Conservation (phyloP, 1,139 yeast species). For the Yamadazyma triangularis region DNA sequence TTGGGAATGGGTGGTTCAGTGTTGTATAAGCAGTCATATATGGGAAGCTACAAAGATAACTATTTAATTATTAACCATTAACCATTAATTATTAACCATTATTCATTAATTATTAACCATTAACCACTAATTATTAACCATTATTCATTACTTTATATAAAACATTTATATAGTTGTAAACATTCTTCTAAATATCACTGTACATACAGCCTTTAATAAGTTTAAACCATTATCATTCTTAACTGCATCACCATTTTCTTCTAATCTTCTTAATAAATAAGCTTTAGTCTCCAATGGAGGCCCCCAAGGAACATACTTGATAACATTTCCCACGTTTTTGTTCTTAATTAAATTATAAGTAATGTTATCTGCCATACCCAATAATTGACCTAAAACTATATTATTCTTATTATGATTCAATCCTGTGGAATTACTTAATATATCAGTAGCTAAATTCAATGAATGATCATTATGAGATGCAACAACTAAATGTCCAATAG, state of each 20-base stretch:
- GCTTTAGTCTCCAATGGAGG: constrained; percentile 94
- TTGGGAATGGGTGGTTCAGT: constrained; percentile 79
- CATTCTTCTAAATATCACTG: constrained; percentile 39
- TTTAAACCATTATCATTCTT: constrained; percentile 84
- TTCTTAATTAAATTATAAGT: constrained; percentile 69
- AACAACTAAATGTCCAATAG: constrained; percentile 80
- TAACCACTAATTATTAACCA: too few relatives aligned
- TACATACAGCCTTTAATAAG: constrained; percentile 53
- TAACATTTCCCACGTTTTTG: constrained; percentile 66
- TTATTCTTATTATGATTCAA: constrained; percentile 47
- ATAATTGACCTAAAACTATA: constrained; percentile 82
- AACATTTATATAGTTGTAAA: too few relatives aligned
- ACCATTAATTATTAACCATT: too few relatives aligned
- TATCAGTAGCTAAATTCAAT: constrained; percentile 64
- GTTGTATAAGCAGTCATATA: constrained; percentile 49
- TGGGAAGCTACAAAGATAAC: constrained; percentile 13
- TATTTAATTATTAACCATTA: too few relatives aligned
- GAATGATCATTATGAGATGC: constrained; percentile 89
- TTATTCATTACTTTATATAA: background rate
- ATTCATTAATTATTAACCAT: constrained; percentile 1
- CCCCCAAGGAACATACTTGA: constrained; percentile 98
- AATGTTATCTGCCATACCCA: constrained; percentile 94
- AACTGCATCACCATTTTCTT: constrained; percentile 96
- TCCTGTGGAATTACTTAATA: constrained; percentile 28
- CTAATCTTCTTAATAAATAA: constrained; percentile 83